Evolutionary conservation across 2,329 filamentous ascomycete species (phyloP).

Genomic region (Chaetothyriales sp.): DNA sequence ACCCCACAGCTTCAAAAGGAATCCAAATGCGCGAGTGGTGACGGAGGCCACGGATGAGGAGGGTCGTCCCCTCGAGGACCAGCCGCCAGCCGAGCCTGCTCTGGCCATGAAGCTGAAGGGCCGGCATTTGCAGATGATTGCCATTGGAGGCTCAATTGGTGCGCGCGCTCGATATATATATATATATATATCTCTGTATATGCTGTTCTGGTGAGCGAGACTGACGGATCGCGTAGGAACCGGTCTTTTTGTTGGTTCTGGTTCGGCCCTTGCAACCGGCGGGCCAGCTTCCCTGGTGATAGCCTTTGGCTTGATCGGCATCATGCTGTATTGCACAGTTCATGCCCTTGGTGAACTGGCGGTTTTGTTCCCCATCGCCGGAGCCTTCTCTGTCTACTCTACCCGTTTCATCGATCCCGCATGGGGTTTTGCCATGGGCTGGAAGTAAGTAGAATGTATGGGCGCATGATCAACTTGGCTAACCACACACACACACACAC

Average conservation of each 20-base stretch:
- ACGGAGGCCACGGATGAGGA: slow-evolving; percentile 33
- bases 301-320: slow-evolving; percentile 61
- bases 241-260: slow-evolving; percentile 76
- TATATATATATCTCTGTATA: no score
- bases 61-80: slow-evolving; percentile 48
- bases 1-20: slow-evolving; percentile 31
- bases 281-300: slow-evolving; percentile 65
- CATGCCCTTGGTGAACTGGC: slow-evolving; percentile 85
- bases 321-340: slow-evolving; percentile 83
- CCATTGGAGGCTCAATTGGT: slow-evolving; percentile 61
- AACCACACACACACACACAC: no score
- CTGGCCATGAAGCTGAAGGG: slow-evolving; percentile 67
- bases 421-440: slow-evolving; percentile 33
- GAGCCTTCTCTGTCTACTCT: slow-evolving; percentile 82
- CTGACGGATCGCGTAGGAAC: background rate
- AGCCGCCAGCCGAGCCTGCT: slow-evolving; percentile 53
- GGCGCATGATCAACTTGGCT: slow-evolving; percentile 24
- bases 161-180: no score
- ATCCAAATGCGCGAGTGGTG: slow-evolving; percentile 29
- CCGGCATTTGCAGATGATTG: slow-evolving; percentile 92
- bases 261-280: slow-evolving; percentile 53
- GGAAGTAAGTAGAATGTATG: slow-evolving; percentile 36
- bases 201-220: background rate
- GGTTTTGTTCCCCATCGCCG: slow-evolving; percentile 80
- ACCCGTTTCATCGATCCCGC: slow-evolving; percentile 80